Evolutionary conservation across 73 alveolate species (phyloP).

Genomic region (Blepharisma japonicum): DNA sequence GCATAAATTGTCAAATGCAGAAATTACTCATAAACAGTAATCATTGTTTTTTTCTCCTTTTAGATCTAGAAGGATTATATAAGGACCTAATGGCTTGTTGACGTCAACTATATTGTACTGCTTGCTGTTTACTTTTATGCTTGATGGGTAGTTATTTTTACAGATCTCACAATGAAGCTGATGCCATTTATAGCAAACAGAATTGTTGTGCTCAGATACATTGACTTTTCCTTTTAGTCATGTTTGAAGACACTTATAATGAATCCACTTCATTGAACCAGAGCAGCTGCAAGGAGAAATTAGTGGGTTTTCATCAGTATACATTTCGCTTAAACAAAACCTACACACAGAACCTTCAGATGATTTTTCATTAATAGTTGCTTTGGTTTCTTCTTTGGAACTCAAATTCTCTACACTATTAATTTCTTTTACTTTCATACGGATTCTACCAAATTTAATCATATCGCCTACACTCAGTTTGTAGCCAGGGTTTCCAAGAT

Average conservation of each 20-base stretch:
- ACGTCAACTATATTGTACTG: not conserved
- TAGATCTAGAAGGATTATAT: constrained; percentile 29
- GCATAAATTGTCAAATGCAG: not conserved
- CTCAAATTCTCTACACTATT: not conserved
- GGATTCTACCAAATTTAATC: not conserved
- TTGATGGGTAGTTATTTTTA: constrained; percentile 32
- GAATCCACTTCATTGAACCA: constrained; percentile 83
- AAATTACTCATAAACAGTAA: not conserved
- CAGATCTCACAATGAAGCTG: constrained; percentile 39
- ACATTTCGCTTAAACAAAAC: constrained; percentile 75
- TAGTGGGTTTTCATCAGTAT: constrained; percentile 67
- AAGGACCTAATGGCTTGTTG: constrained; percentile 29
- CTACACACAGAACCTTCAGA: constrained; percentile 54
- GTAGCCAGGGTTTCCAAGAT: not conserved
- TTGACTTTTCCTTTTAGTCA: constrained; percentile 72
- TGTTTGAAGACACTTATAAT: constrained; percentile 76
- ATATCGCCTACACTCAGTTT: not conserved
- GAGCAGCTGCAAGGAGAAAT: constrained; percentile 86
- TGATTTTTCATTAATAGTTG: not conserved
- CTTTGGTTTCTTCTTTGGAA: constrained; percentile 10
- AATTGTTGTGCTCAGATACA: not conserved
- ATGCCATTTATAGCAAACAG: constrained; percentile 15
- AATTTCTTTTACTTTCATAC: not conserved
- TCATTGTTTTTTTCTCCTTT: constrained; percentile 1
- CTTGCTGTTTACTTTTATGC: not conserved